Evolutionary conservation across 208 protist genomes (phyloP), one percentile per base, ranked within the genome.

Genomic region (Porcisia deanei): DNA sequence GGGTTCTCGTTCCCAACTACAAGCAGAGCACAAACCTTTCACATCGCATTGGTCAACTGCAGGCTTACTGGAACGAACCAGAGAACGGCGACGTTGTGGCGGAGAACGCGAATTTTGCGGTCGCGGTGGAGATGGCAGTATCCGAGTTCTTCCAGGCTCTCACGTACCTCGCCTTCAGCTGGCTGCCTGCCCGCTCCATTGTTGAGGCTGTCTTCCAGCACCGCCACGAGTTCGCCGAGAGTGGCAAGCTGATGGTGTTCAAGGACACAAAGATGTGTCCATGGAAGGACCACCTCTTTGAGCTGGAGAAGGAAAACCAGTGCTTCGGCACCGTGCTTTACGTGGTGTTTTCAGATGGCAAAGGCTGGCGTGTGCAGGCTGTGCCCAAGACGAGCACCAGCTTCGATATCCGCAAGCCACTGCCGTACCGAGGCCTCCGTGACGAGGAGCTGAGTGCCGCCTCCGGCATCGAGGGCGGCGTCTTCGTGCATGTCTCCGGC

Each of bases 401-500:
- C 68, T 99, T 98, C 74, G 82, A 88, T 60, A 91, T 86, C 64
- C 87, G 98, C 72, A 83, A 94, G 79, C 77, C 95, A 39, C 79
- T 99, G 43, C 94, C 91, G 14, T 99, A 92, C 92, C 87, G 93
- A 41, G 98, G 98, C 3, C 79, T 99, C 25, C 89, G 98, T 59
- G 97, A 99, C 75, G 89, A 82, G 47, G 95, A 95, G 61, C 88
- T 99, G 16, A 88, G 80, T 67, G 49, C 88, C 30, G 85, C 89
- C 18, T 79, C 82, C 65, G 96, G 96, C 39, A 96, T 99, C 64
- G 76, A 88, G 0, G 97, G 94, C 18, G 87, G 96, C 73, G 84
- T 99, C 8, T 99, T 99, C 75, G 92, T 98, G 57, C 98, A 99
- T 80, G 96, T 95, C 20, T 90, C 88, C 34, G 98, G 98, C 43